These are phyloP conservation scores for Colletotrichum endophyticum DNA, from an alignment of 2,329 filamentous ascomycete genomes.

Conservation along the genomic window DNA sequence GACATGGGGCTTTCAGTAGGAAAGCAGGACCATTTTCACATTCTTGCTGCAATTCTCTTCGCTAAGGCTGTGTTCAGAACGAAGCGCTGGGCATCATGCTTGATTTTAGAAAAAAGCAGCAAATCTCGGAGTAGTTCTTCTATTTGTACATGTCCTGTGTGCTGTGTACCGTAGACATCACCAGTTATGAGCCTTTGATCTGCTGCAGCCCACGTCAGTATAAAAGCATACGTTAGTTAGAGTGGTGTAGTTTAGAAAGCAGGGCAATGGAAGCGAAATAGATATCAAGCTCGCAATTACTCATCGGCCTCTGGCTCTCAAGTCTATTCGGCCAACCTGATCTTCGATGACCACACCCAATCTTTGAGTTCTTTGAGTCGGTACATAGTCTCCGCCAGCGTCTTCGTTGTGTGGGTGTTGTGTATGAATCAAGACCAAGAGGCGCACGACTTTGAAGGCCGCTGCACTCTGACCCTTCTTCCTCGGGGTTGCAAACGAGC, in stretches of 20 bases:
- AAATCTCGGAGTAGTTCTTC: too few species aligned
- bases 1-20: too few species aligned
- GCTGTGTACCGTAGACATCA: not conserved
- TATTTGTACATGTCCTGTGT: too few species aligned
- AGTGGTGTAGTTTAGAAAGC: rapidly evolving
- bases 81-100: rapidly evolving
- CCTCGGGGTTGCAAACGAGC: too few species aligned
- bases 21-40: too few species aligned
- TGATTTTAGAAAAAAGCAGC: too few species aligned
- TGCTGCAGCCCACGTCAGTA: not conserved
- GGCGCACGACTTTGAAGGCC: not conserved
- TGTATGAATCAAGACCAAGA: rapidly evolving
- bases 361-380: too few species aligned
- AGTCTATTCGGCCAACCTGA: too few species aligned
- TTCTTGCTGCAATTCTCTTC: too few species aligned
- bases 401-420: not conserved
- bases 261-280: not conserved
- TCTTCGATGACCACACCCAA: rapidly evolving
- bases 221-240: not conserved
- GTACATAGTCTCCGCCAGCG: not conserved
- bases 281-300: not conserved
- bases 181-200: not conserved
- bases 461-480: not conserved
- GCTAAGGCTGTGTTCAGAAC: too few species aligned
- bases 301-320: too few species aligned